Percentiles rank a stretch among this genome's conserved stretches.
Conservation (phyloP, 139 green algal species). For the Ettlia oleoabundans region DNA sequence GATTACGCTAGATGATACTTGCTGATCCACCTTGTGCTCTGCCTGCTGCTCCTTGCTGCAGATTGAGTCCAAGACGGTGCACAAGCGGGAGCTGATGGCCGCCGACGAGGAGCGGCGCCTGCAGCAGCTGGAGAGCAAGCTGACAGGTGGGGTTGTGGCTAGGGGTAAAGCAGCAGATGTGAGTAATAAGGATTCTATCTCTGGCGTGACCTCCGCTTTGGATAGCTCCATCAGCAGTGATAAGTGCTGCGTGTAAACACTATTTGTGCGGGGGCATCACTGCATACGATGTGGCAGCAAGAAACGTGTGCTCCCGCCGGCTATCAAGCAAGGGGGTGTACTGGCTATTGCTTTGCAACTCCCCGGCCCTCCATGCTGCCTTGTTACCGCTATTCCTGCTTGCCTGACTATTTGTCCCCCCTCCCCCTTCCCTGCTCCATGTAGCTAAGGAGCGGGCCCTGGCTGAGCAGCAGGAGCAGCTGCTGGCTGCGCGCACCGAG, state of each 20-base stretch:
- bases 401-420: neutral
- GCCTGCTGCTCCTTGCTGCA: neutral
- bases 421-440: neutral
- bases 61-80: constrained; percentile 35
- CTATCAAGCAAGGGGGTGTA: too few species aligned
- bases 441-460: constrained; percentile 30
- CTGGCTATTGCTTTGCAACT: too few species aligned
- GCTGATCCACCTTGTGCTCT: neutral
- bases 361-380: neutral
- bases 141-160: constrained; percentile 10
- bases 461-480: constrained; percentile 36
- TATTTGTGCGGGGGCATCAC: too few species aligned
- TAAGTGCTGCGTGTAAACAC: too few species aligned
- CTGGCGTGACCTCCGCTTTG: neutral
- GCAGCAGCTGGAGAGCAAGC: constrained; percentile 5
- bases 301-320: too few species aligned
- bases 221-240: too few species aligned
- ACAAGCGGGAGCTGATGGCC: constrained; percentile 37
- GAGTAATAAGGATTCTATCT: neutral
- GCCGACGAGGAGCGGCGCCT: constrained; percentile 37
- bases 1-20: too few species aligned
- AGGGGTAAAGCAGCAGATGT: too few species aligned
- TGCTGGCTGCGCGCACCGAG: constrained; percentile 11
- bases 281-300: too few species aligned
- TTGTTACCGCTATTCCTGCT: neutral